Base-by-base conservation (phyloP, 768 basidiomycete species). In the Psilocybe cubensis region DNA sequence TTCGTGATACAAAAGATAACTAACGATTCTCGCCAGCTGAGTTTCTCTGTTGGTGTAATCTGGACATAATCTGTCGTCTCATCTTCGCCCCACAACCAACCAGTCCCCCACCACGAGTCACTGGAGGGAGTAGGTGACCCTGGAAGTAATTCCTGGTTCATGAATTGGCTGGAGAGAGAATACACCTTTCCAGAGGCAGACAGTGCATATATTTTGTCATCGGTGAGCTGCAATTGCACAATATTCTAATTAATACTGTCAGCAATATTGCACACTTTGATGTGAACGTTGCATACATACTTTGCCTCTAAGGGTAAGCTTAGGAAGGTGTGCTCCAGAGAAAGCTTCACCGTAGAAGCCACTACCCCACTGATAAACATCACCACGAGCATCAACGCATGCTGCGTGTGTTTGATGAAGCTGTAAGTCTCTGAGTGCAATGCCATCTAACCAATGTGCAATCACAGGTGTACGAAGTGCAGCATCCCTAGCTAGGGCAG, bases 281-380 rank as follows among this genome's bases (percentile, higher is more conserved):
- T 28, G 21, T 27, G 41, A 50, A 21, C 29, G 21, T 17, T 7
- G 9, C 4, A 27, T 3, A 52, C n/a, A 23, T 61, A 87, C 91
- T 77, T 90, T 89, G 56, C 85, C 88, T 54, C 77, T 79, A 45
- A 92, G 67, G 0, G 88, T 88, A 42, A 79, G 70, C 25, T 73
- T 79, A 4, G 88, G 88, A 25, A 59, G 61, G 23, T 63, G 61
- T 5, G 59, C 60, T 28, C 67, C 60, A 24, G 70, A 56, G 44
- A 70, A 49, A 14, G 70, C 61, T 3, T 70, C 59, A 14, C 77
- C 77, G 60, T 79, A 79, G 70, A 86, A 89, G 0, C 82, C 87
- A 40, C 79, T 77, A 0, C 92, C 92, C 92, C 92, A 94, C 63
- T 93, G 91, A 64, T 91, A 89, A 2, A 92, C 86, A 63, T 95